Conservation (phyloP, 352 stramenopile genomes). For the Phytophthora cryptogea region DNA sequence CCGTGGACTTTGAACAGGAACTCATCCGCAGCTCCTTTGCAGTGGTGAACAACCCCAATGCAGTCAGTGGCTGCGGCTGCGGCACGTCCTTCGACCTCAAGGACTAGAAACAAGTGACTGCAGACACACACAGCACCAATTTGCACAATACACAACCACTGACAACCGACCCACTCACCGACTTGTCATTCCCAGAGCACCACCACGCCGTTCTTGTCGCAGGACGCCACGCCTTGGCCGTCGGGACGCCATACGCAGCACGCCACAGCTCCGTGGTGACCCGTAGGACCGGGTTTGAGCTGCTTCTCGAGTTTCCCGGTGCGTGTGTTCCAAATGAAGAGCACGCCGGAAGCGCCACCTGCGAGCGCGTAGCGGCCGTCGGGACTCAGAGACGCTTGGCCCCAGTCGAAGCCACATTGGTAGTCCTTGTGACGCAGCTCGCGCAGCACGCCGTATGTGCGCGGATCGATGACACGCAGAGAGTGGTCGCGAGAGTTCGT, state of each 20-base stretch:
- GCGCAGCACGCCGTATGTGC: conserved; percentile 57
- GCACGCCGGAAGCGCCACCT: conserved; percentile 50
- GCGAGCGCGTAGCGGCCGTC: conserved; percentile 65
- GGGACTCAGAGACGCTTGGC: conserved; percentile 74
- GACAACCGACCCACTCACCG: background rate
- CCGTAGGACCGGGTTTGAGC: conserved; percentile 40
- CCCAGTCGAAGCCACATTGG: conserved; percentile 82
- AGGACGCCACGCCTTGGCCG: conserved; percentile 65
- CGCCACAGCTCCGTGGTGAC: conserved; percentile 72
- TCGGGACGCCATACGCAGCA: conserved; percentile 80
- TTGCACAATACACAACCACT: conserved; percentile 16
- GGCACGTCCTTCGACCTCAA: conserved; percentile 98
- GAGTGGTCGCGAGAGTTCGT: conserved; percentile 83
- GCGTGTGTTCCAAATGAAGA: conserved; percentile 71
- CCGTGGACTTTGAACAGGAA: conserved; percentile 97
- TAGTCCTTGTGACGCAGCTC: conserved; percentile 57
- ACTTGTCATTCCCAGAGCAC: conserved; percentile 72
- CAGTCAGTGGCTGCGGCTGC: conserved; percentile 96
- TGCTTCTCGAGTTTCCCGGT: conserved; percentile 60
- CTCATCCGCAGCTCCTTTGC: conserved; percentile 97
- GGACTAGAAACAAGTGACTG: conserved; percentile 42
- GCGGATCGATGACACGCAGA: conserved; percentile 67
- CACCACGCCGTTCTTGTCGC: conserved; percentile 83
- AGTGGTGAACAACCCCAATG: conserved; percentile 97
- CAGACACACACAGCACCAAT: background rate